Percentiles rank a stretch among this genome's conserved stretches.
Evolutionary conservation across 164 flowering plant genomes (phyloP).

Genomic region (Vitis amurensis): DNA sequence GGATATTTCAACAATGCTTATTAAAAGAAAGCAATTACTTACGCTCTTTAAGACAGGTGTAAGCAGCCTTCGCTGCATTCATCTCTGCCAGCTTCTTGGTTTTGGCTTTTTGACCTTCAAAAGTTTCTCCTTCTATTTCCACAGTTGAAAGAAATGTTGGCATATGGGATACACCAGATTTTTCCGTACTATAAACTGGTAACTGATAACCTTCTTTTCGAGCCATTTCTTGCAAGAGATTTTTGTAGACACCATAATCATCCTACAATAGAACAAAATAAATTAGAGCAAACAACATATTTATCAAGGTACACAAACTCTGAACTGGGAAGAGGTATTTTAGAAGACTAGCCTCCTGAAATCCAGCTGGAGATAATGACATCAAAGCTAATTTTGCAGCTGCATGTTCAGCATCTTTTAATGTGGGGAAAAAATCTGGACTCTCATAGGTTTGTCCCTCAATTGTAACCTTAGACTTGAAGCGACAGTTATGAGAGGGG

Average conservation of each 20-base stretch:
- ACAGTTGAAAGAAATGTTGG: conserved; percentile 47
- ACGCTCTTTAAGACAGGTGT: conserved; percentile 28
- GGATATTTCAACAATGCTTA: not conserved
- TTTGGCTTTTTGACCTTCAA: conserved; percentile 38
- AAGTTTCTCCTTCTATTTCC: conserved; percentile 39
- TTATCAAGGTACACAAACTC: not conserved
- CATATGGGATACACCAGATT: conserved; percentile 35
- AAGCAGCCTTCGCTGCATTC: conserved; percentile 60
- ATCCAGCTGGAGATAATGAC: conserved; percentile 35
- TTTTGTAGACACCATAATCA: conserved; percentile 44
- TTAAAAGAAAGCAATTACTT: conserved; percentile 5
- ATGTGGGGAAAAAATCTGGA: conserved; percentile 39
- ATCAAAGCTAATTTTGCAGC: conserved; percentile 71
- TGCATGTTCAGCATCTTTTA: conserved; percentile 74
- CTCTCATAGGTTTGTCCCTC: conserved; percentile 57
- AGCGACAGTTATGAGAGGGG: conserved; percentile 58
- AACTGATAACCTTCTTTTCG: conserved; percentile 44
- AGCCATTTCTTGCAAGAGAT: conserved; percentile 55
- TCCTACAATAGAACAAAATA: conserved; percentile 30
- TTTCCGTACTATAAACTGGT: conserved; percentile 46
- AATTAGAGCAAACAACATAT: not conserved
- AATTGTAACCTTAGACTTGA: conserved; percentile 62
- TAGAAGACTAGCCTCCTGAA: conserved; percentile 46
- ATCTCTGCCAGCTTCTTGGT: conserved; percentile 59
- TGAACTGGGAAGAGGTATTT: not conserved